A percentile compares a stretch with the other conserved stretches of the same genome.
Evolutionary conservation across 139 green algal species (phyloP).

Genomic region (Micractinium sp.): DNA sequence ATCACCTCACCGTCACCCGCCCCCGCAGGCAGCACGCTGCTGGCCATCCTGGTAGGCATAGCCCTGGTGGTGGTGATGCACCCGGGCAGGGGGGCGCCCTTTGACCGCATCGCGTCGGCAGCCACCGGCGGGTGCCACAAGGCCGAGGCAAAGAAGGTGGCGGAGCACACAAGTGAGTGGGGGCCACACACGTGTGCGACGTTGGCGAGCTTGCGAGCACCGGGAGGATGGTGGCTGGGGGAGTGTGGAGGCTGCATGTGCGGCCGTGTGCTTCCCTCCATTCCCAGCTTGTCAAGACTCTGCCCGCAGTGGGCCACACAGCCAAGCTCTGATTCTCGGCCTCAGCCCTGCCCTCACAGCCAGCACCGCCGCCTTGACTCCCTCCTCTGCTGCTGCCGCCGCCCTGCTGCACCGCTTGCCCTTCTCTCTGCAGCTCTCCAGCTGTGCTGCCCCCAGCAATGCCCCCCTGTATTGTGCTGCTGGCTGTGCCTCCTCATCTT

Average conservation of each 20-base stretch:
- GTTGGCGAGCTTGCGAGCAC: background rate
- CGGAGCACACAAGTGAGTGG: conserved; percentile 12
- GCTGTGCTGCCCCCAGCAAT: background rate
- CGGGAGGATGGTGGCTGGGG: too few species aligned
- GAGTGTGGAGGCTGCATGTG: too few species aligned
- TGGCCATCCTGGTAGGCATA: conserved; percentile 57
- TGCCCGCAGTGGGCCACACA: too few species aligned
- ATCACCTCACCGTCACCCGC: too few species aligned
- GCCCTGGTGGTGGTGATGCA: conserved; percentile 47
- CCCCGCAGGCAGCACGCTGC: conserved; percentile 37
- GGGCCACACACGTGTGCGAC: background rate
- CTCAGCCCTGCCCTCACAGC: background rate
- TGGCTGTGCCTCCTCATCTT: background rate
- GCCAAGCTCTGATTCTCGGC: too few species aligned
- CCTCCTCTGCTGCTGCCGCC: background rate
- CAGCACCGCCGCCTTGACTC: background rate
- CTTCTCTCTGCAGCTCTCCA: background rate
- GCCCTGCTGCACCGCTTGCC: background rate
- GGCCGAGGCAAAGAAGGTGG: background rate
- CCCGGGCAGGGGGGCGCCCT: conserved; percentile 38
- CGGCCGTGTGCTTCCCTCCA: too few species aligned
- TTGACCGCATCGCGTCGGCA: conserved; percentile 18
- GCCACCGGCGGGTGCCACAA: conserved; percentile 4
- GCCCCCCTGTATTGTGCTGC: background rate
- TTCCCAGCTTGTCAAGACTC: too few species aligned